Evolutionary conservation across 352 stramenopile species (phyloP).

Genomic region (Pythium insidiosum): DNA sequence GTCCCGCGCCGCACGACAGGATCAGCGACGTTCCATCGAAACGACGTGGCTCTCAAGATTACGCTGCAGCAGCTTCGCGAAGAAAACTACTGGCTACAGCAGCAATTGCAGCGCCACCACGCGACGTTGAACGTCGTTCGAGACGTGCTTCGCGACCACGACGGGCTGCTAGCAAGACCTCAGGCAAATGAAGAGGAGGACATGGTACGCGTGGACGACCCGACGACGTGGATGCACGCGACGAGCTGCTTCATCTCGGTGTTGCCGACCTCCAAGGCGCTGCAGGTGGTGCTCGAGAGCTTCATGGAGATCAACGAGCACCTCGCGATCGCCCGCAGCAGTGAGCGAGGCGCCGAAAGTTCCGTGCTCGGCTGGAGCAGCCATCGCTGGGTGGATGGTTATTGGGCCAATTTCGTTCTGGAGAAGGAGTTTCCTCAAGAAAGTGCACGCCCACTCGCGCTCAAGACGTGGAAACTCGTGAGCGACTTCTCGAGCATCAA

Average conservation of each 20-base stretch:
- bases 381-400: conserved; percentile 24
- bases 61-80: conserved; percentile 14
- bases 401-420: conserved; percentile 39
- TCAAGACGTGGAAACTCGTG: conserved; percentile 26
- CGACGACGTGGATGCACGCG: conserved; percentile 13
- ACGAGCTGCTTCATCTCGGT: conserved; percentile 10
- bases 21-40: conserved; percentile 1
- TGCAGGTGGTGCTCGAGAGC: conserved; percentile 3
- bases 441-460: conserved; percentile 12
- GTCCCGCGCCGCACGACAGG: no score
- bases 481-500: conserved; percentile 19
- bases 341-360: not conserved
- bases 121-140: conserved; percentile 1
- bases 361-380: conserved; percentile 34
- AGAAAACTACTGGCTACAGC: conserved; percentile 24
- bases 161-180: conserved; percentile 3
- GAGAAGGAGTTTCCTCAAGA: conserved; percentile 34
- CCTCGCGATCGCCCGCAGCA: conserved; percentile 2
- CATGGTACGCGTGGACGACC: conserved; percentile 8
- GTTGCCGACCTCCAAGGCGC: conserved; percentile 1
- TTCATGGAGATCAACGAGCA: conserved; percentile 16
- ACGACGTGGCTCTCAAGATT: conserved; percentile 11
- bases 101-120: conserved; percentile 8
- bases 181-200: no score
- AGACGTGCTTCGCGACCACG: not conserved